Conservation (phyloP, 768 basidiomycete genomes). For the Favolaschia claudopus region DNA sequence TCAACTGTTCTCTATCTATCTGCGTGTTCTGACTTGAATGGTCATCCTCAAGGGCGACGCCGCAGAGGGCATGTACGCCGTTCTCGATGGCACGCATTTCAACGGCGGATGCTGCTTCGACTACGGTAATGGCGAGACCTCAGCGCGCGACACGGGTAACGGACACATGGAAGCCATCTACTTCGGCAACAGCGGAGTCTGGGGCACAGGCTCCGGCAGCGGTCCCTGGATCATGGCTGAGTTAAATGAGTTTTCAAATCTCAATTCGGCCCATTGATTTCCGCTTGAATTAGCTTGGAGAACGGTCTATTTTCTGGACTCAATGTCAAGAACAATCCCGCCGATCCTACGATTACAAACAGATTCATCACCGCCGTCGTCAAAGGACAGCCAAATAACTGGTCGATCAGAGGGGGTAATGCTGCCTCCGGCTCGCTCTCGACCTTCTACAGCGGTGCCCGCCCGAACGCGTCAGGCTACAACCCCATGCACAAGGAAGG, state of each 20-base stretch:
- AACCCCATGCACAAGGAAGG: constrained; percentile 17
- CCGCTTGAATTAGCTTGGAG: too few species aligned
- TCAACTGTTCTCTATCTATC: not conserved
- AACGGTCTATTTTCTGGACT: constrained; percentile 5
- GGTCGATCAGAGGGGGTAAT: constrained; percentile 7
- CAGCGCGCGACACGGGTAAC: not conserved
- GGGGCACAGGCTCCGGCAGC: too few species aligned
- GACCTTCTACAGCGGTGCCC: constrained; percentile 6
- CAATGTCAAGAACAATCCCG: not conserved
- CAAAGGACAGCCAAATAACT: constrained; percentile 11
- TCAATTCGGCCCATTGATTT: too few species aligned
- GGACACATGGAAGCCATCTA: constrained; percentile 16
- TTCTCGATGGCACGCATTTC: too few species aligned
- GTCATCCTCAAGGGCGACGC: constrained; percentile 5
- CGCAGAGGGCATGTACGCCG: too few species aligned
- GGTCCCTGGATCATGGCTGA: constrained; percentile 12
- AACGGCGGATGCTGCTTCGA: too few species aligned
- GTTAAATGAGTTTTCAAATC: too few species aligned
- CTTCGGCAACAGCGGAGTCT: too few species aligned
- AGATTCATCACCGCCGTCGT: constrained; percentile 17
- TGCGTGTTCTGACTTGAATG: too few species aligned
- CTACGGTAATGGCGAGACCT: constrained; percentile 14
- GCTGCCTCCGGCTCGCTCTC: constrained; percentile 6
- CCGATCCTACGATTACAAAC: not conserved
- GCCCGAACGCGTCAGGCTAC: not conserved